These are phyloP conservation scores for Blumeriella jaapii DNA, from an alignment of 2,329 filamentous ascomycete genomes.

Conservation along the genomic window DNA sequence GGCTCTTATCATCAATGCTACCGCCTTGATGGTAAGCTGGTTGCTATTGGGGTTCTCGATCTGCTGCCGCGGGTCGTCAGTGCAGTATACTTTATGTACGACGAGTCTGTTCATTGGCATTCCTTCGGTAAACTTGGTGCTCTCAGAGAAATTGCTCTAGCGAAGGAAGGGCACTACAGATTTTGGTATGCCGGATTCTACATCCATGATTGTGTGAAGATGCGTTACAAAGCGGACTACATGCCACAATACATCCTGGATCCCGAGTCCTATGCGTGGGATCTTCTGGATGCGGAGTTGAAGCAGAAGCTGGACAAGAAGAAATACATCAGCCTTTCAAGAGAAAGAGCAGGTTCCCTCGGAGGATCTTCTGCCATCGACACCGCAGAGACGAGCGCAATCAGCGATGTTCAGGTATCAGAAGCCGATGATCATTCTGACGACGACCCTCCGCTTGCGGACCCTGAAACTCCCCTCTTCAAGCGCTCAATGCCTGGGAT, in stretches of 20 bases:
- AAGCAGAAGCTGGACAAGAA: conserved; percentile 35
- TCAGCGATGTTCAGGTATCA: background rate
- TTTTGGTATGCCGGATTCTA: conserved; percentile 82
- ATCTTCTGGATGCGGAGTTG: conserved; percentile 39
- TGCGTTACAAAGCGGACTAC: conserved; percentile 78
- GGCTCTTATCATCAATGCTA: conserved; percentile 79
- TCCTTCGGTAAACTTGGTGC: conserved; percentile 67
- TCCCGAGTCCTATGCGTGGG: conserved; percentile 52
- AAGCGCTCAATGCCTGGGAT: conserved; percentile 56
- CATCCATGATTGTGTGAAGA: conserved; percentile 71
- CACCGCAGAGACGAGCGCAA: background rate
- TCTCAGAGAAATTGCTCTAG: conserved; percentile 59
- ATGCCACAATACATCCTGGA: conserved; percentile 64
- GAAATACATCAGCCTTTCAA: conserved; percentile 21
- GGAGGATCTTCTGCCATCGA: background rate
- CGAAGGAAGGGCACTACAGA: conserved; percentile 54
- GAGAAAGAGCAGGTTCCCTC: conserved; percentile 2
- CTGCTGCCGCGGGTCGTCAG: conserved; percentile 67
- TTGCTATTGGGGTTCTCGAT: conserved; percentile 68
- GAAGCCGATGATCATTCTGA: conserved; percentile 11
- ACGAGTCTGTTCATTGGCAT: conserved; percentile 59
- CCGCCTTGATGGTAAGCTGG: conserved; percentile 60
- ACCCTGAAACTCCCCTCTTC: conserved; percentile 38
- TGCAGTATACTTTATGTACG: conserved; percentile 74
- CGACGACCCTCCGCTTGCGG: conserved; percentile 9